A percentile compares a stretch with the other conserved stretches of the same genome.
Evolutionary conservation across 164 flowering plant genomes (phyloP).

Genomic region (Malania oleifera): DNA sequence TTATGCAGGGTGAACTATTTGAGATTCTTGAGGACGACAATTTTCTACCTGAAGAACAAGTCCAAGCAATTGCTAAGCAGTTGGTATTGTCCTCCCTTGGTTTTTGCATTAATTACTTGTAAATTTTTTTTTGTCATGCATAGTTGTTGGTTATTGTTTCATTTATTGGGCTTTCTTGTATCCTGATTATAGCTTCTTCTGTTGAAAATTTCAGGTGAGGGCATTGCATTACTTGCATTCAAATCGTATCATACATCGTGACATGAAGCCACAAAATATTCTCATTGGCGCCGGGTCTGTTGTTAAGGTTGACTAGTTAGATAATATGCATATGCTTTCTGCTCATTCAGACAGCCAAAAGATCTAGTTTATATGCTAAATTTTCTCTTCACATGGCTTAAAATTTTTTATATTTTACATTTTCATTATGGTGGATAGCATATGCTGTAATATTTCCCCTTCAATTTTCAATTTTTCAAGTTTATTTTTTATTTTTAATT

Average conservation of each 20-base stretch:
- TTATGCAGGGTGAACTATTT: conserved; percentile 84
- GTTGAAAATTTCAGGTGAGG: conserved; percentile 57
- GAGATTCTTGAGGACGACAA: conserved; percentile 96
- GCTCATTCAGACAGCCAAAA: background rate
- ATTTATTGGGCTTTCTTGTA: background rate
- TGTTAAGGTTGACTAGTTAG: conserved; percentile 56
- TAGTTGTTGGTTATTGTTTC: background rate
- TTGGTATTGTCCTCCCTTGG: conserved; percentile 48
- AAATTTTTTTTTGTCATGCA: background rate
- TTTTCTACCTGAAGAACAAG: conserved; percentile 95
- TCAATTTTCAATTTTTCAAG: too few relatives aligned
- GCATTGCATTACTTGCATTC: conserved; percentile 95
- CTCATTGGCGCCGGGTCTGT: conserved; percentile 87
- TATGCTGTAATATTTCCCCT: too few relatives aligned
- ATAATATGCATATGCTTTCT: background rate
- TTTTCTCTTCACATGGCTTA: background rate
- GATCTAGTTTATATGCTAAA: background rate
- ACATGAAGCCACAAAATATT: conserved; percentile 99
- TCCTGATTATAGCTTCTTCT: background rate
- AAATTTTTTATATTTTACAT: too few relatives aligned
- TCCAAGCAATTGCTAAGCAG: conserved; percentile 96
- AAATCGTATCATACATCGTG: conserved; percentile 95
- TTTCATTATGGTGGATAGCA: too few relatives aligned
- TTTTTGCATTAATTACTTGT: background rate
- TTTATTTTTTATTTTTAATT: too few relatives aligned